Percentiles rank a stretch among this genome's conserved stretches.
Conservation (phyloP, 2,329 filamentous ascomycete species). For the Parastagonospora nodorum region DNA sequence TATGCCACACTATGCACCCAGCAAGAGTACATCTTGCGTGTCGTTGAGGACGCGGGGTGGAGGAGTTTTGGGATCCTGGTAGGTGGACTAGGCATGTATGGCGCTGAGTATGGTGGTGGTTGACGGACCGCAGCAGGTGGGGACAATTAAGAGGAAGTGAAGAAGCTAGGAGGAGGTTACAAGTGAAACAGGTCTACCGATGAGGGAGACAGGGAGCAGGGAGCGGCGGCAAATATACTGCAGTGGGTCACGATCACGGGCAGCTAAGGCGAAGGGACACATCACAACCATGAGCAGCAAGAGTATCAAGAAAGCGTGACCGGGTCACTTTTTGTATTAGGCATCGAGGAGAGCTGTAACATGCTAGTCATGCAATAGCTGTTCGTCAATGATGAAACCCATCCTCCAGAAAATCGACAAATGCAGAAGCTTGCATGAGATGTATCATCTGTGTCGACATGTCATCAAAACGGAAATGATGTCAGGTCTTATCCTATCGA, state of each 20-base stretch:
- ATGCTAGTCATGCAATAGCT: conserved; percentile 16
- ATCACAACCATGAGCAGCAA: background rate
- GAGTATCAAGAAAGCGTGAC: conserved; percentile 4
- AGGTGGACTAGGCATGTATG: too few relatives aligned
- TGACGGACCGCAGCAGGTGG: too few relatives aligned
- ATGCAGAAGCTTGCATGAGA: conserved; percentile 13
- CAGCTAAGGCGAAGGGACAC: background rate
- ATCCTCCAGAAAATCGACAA: conserved; percentile 13
- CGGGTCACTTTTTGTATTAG: conserved; percentile 20
- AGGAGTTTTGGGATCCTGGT: too few relatives aligned
- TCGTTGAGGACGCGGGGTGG: too few relatives aligned
- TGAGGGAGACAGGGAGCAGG: too few relatives aligned
- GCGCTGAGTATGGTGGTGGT: too few relatives aligned
- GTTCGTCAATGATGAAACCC: conserved; percentile 11
- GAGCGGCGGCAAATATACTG: too few relatives aligned
- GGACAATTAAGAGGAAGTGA: too few relatives aligned
- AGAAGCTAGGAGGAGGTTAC: too few relatives aligned
- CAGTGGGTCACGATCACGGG: background rate
- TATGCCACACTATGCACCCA: too few relatives aligned
- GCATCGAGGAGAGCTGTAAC: conserved; percentile 21
- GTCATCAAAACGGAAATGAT: conserved; percentile 4
- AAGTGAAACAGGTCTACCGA: too few relatives aligned
- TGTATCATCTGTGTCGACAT: conserved; percentile 3
- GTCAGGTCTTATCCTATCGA: conserved; percentile 13
- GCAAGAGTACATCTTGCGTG: too few relatives aligned